Base-by-base conservation (phyloP, 2,329 filamentous ascomycete species). In the Thielaviopsis punctulata region DNA sequence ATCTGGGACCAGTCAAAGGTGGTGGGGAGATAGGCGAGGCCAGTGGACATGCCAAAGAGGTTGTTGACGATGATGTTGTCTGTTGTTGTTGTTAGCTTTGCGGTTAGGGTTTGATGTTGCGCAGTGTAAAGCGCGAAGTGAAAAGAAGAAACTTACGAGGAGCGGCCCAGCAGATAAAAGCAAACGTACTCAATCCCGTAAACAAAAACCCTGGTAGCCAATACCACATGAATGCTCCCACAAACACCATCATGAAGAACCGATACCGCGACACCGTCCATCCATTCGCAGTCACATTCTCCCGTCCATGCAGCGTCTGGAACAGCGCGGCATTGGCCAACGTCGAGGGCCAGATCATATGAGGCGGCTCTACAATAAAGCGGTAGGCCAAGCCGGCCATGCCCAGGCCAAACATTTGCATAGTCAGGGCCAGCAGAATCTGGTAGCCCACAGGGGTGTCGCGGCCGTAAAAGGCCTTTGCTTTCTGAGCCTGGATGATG, bases 251-350 rank as follows among this genome's bases (percentile, higher is more conserved):
- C 53, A 80, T 60, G 64, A 82, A 84, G 62, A 76, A 76, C 56
- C 70, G 71, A 62, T 80, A 82, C 49, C 79, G 73, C 15, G 75
- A 73, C 47, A 83, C 71, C 25, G 60, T 70, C 80, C 80, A 84
- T 41, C 80, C 79, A 58, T 69, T 71, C 52, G 70, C 72, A 46
- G 65, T 60, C 1, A 73, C 71, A 56, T 75, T 68, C 3, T 66
- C 65, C 57, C 69, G 66, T 51, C 70, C 68, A 57, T 71, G 68
- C 36, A 71, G 64, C 33, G 66, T 69, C 55, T 69, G 66, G 58
- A 77, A 70, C 30, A 78, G 62, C 2, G 72, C 70, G 10, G 69
- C 70, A 56, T 73, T 76, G 52, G 74, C 73, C 10, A 77, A 62
- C n/a, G 73, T 72, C 46, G 69, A 68, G 1, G 74, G 74, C 73